These are phyloP conservation scores for Colletotrichum sidae DNA, from an alignment of 2,329 filamentous ascomycete genomes.

Conservation along the genomic window DNA sequence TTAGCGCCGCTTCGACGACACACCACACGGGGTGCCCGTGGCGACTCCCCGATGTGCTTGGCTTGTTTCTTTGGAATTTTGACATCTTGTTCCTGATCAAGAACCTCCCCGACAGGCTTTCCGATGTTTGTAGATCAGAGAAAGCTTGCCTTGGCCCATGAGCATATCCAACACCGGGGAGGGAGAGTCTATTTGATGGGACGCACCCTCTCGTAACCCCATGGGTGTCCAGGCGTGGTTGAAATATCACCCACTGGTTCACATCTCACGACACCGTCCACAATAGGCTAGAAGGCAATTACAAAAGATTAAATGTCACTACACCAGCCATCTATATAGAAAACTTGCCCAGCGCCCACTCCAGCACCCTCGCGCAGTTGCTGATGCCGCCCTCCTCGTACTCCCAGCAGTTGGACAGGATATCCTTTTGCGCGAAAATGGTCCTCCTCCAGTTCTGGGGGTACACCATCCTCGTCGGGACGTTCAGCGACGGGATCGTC, in stretches of 20 bases:
- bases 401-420: slow-evolving; percentile 30
- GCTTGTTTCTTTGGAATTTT: no score
- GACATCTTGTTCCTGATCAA: no score
- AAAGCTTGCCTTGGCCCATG: not conserved
- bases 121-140: not conserved
- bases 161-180: no score
- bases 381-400: slow-evolving; percentile 34
- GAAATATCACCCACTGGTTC: no score
- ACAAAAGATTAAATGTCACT: not conserved
- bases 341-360: slow-evolving; percentile 35
- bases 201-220: no score
- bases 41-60: no score
- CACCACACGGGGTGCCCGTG: no score
- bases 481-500: slow-evolving; percentile 27
- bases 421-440: slow-evolving; percentile 25
- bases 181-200: no score
- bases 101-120: slow-evolving; percentile 2
- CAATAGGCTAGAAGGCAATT: not conserved
- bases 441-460: slow-evolving; percentile 27
- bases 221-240: no score
- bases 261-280: no score
- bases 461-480: slow-evolving; percentile 24
- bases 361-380: slow-evolving; percentile 27
- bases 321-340: not conserved
- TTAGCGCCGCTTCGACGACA: no score